Evolutionary conservation across 257 asterid genomes (phyloP), one percentile per base, ranked within the genome.

Genomic region (Salvia splendens): DNA sequence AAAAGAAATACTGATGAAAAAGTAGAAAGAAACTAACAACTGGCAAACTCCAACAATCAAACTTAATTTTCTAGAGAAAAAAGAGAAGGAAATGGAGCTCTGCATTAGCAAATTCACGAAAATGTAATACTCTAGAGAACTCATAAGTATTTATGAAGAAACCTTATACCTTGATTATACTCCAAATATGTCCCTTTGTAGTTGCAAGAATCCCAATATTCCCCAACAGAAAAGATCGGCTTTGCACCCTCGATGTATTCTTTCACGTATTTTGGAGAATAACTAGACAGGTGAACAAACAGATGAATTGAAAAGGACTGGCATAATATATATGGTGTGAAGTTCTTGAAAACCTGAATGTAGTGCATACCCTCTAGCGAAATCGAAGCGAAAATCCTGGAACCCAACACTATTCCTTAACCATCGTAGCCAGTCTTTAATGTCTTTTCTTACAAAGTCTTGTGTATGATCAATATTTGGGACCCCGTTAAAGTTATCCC

Each of bases 301-400:
- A 53, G 68, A 64, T 58, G 20, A 61, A 60, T 47, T 60, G 43
- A 35, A 38, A 65, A 17, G 38, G 42, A 57, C 8, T 12, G 43
- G 67, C 5, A 42, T 7, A 56, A 58, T 41, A 61, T 20, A 42
- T 11, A 12, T 11, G 65, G 35, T 45, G 42, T 14, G 46, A 35
- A 61, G 41, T 43, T 8, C 5, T 41, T 36, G 40, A 63, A 52
- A 65, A 28, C 49, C 20, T 28, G 45, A 63, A 36, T 42, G 50
- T 20, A 53, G 15, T 43, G 67, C 72, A 61, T 87, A 93, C 98
- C 98, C 99, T 88, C 74, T 80, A 4, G 95, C 95, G 75, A 93
- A 93, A 84, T 93, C 97, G 67, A 93, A 93, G 48, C 99, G 97
- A 65, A 90, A 90, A 83, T 93, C 99, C 83, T 93, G 95, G 87